Evolutionary conservation across 2,329 filamentous ascomycete genomes (phyloP), one percentile per base, ranked within the genome.

Genomic region (Metarhizium robertsii): DNA sequence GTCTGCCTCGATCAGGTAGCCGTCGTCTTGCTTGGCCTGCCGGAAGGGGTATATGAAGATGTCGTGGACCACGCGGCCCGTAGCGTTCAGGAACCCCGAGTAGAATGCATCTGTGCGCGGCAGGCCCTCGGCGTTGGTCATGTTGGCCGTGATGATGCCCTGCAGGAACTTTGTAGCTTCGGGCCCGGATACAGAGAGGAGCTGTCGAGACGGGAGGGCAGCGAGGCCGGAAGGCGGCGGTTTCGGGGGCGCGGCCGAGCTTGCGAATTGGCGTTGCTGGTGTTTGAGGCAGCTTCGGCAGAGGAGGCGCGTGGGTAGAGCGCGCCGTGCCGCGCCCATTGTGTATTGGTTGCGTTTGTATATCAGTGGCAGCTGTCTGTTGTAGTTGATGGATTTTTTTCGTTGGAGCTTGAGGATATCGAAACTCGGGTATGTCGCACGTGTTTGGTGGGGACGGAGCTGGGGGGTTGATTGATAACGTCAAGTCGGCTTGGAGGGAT

Each of bases 151-250:
- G 60, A 94, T 81, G 55, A 95, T 82, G 54, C 92, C 92, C 69
- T 97, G 91, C 2, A 99, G 80, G 71, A 92, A 97, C 62, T 87
- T 86, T 50, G 87, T 80, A 36, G 90, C 85, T 65, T 96, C 92
- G 3, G 78, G 78, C 2, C 94, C 94, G 16, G 85, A 81, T 59
- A 97, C 75, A 45, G 86, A 86, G 61, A 99, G 85, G 48, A 97
- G 79, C 53, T 84, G 83, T 52, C 94, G 88, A 61, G 86, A 86
- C n/a, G 81, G 73, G 59, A 97, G 81, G 30, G 70, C 69, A 14
- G 81, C 73, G 69, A 81, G 66, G 61, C 74, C 76, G 57, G 78
- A 65, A 2, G 69, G 30, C 2, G 78, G 76, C 14, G 78, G 76
- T 43, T 70, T 67, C 13, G 75, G 71, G 47, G 69, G 67, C 38